Evolutionary conservation across 495 filamentous ascomycete species (phyloP).

Genomic region (Aspergillus bertholletiae): DNA sequence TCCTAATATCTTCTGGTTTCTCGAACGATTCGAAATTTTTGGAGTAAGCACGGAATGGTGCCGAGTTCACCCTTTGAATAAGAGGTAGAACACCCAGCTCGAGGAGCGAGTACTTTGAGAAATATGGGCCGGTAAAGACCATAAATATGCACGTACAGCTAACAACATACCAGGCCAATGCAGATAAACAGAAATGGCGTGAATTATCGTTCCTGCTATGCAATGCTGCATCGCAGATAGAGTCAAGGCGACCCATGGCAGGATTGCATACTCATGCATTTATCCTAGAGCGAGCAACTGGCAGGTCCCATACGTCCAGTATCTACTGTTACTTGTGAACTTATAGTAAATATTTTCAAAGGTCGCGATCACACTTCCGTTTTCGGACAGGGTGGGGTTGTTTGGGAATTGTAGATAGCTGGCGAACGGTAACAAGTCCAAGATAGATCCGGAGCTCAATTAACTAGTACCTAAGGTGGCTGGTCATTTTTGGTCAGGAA

Average conservation of each 20-base stretch:
- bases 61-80: constrained; percentile 18
- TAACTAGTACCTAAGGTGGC: no score
- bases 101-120: constrained; percentile 19
- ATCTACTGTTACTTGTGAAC: no score
- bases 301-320: no score
- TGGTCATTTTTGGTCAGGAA: no score
- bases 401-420: no score
- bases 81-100: constrained; percentile 19
- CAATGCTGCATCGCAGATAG: constrained; percentile 6
- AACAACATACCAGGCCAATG: constrained; percentile 22
- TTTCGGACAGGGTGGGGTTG: background rate
- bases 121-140: constrained; percentile 18
- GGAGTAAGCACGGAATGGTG: constrained; percentile 33
- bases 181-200: constrained; percentile 10
- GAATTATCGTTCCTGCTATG: background rate
- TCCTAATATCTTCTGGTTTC: constrained; percentile 41
- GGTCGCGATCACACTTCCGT: background rate
- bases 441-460: background rate
- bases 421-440: no score
- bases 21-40: constrained; percentile 25
- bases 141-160: constrained; percentile 23
- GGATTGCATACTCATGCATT: constrained; percentile 2
- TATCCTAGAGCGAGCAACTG: background rate
- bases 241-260: constrained; percentile 21
- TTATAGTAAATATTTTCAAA: no score